These are phyloP conservation scores for Fragilaria radians DNA, from an alignment of 108 stramenopile genomes.

Conservation along the genomic window DNA sequence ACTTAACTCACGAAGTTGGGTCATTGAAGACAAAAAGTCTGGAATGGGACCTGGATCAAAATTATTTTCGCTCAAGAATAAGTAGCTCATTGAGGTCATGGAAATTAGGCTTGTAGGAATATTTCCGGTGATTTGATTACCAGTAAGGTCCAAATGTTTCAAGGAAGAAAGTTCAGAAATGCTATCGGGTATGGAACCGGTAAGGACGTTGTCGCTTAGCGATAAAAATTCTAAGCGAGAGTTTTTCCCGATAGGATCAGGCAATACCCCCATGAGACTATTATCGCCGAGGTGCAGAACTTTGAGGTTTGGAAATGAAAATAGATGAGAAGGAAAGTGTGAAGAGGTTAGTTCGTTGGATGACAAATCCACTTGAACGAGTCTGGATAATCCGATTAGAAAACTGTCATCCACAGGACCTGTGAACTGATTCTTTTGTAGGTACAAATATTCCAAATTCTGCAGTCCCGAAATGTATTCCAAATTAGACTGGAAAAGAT, in stretches of 20 bases:
- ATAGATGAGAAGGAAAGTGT: neutral
- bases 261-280: slow-evolving; percentile 9
- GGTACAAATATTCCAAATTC: slow-evolving; percentile 18
- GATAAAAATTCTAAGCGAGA: slow-evolving; percentile 1
- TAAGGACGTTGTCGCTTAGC: slow-evolving; percentile 4
- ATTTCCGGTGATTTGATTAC: slow-evolving; percentile 12
- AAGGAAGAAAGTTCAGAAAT: slow-evolving; percentile 4
- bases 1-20: slow-evolving; percentile 30
- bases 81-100: slow-evolving; percentile 14
- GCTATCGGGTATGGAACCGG: neutral
- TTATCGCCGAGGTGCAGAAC: slow-evolving; percentile 6
- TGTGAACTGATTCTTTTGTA: slow-evolving; percentile 29
- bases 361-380: slow-evolving; percentile 1
- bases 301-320: neutral
- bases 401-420: slow-evolving; percentile 8
- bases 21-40: slow-evolving; percentile 15
- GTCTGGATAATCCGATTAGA: neutral
- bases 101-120: slow-evolving; percentile 10
- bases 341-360: neutral
- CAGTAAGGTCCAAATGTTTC: slow-evolving; percentile 10
- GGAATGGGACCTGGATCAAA: slow-evolving; percentile 32
- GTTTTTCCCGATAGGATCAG: slow-evolving; percentile 1
- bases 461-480: neutral
- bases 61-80: slow-evolving; percentile 36
- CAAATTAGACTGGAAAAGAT: neutral